Conservation (phyloP, 805 yeast genomes). For the Wickerhamiella occidentalis region DNA sequence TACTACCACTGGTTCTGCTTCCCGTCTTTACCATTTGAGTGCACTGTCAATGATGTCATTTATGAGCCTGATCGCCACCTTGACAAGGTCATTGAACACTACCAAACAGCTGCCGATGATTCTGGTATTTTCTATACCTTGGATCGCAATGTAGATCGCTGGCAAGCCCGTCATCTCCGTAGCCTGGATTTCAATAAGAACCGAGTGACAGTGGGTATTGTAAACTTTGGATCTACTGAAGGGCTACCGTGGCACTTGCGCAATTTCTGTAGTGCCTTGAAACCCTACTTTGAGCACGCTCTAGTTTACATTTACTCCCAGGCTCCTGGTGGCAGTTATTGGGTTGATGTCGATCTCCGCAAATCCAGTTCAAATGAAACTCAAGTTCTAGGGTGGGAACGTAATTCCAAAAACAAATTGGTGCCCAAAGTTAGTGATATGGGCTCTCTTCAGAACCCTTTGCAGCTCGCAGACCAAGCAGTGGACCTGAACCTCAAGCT, state of each 20-base stretch:
- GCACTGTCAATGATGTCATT: not conserved
- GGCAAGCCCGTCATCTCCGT: slow-evolving; percentile 4
- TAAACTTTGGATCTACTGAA: slow-evolving; percentile 27
- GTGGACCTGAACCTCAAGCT: slow-evolving; percentile 80
- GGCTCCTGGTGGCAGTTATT: slow-evolving; percentile 19
- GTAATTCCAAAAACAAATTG: slow-evolving; percentile 54
- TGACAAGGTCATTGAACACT: slow-evolving; percentile 5
- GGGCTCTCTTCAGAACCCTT: slow-evolving; percentile 69
- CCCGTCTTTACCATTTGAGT: slow-evolving; percentile 37
- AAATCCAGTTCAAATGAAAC: slow-evolving; percentile 22
- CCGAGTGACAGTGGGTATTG: slow-evolving; percentile 13
- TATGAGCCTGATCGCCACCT: not conserved
- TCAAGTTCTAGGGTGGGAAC: slow-evolving; percentile 79
- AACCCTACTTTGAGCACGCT: slow-evolving; percentile 27
- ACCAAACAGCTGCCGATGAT: not conserved
- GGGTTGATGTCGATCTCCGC: slow-evolving; percentile 22
- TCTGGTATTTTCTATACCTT: slow-evolving; percentile 13
- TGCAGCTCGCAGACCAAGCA: slow-evolving; percentile 76
- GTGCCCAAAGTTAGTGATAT: slow-evolving; percentile 78
- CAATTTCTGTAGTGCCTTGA: slow-evolving; percentile 43
- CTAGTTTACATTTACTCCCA: slow-evolving; percentile 33
- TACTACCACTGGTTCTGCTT: slow-evolving; percentile 84
- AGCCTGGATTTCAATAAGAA: not conserved
- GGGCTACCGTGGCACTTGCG: slow-evolving; percentile 36
- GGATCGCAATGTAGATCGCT: not conserved